Conservation (phyloP, 2,329 filamentous ascomycete species). For the Zymoseptoria ardabiliae region DNA sequence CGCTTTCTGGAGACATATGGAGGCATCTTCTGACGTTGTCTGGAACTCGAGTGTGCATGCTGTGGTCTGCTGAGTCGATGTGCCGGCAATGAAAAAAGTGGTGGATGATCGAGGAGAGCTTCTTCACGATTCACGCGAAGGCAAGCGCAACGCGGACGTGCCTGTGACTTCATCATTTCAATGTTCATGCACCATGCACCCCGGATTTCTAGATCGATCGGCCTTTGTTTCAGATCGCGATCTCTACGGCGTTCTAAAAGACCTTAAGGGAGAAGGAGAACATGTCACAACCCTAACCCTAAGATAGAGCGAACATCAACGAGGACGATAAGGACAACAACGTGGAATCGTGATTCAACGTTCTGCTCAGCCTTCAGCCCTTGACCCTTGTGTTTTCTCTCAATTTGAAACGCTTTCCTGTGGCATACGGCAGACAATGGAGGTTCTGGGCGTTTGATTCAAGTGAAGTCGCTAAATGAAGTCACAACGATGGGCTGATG, state of each 20-base stretch:
- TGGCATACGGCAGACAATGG: too few relatives aligned
- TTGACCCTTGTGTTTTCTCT: too few relatives aligned
- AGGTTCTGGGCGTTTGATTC: too few relatives aligned
- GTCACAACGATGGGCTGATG: not conserved
- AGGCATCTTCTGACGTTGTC: constrained; percentile 49
- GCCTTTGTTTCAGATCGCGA: not conserved
- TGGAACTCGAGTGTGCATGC: not conserved
- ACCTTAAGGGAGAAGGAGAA: too few relatives aligned
- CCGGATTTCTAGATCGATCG: not conserved
- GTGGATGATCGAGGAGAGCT: not conserved
- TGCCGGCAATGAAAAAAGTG: not conserved
- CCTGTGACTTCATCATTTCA: not conserved
- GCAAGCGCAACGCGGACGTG: not conserved
- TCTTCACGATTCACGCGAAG: not conserved
- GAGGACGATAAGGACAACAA: too few relatives aligned
- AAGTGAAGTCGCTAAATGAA: too few relatives aligned
- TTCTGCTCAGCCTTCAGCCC: too few relatives aligned
- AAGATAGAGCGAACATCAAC: too few relatives aligned
- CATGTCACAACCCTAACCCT: not conserved
- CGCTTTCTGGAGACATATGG: constrained; percentile 62
- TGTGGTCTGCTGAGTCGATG: not conserved
- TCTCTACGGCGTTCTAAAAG: not conserved
- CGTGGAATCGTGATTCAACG: too few relatives aligned
- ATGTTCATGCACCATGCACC: not conserved
- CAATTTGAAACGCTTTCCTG: too few relatives aligned